Evolutionary conservation across 139 green algal species (phyloP).

Genomic region (Coccomyxa sp.): DNA sequence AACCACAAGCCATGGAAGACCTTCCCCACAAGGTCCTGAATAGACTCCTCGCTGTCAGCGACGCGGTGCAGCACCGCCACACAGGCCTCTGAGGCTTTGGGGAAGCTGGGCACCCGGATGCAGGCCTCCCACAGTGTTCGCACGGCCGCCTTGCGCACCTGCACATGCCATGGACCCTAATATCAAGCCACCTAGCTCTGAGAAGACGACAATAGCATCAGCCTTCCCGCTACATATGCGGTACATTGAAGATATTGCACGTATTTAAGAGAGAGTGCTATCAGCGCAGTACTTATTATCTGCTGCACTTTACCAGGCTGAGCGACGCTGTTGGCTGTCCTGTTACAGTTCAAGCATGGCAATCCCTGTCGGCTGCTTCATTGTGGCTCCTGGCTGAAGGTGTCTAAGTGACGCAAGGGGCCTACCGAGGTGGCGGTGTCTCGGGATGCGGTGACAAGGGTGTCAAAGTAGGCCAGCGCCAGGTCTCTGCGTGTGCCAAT

Average conservation of each 20-base stretch:
- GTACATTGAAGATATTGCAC: too few relatives aligned
- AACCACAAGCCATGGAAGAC: slow-evolving; percentile 57
- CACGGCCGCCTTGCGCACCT: slow-evolving; percentile 78
- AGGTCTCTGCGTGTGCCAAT: slow-evolving; percentile 50
- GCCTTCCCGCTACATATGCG: too few relatives aligned
- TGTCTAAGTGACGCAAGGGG: not conserved
- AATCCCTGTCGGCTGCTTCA: too few relatives aligned
- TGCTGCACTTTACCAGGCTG: too few relatives aligned
- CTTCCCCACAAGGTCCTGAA: slow-evolving; percentile 51
- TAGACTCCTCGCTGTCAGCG: slow-evolving; percentile 47
- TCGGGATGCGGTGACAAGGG: slow-evolving; percentile 41
- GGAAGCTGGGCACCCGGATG: slow-evolving; percentile 42
- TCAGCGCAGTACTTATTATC: too few relatives aligned
- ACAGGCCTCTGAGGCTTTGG: slow-evolving; percentile 43
- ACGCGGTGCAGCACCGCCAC: slow-evolving; percentile 49
- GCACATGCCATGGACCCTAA: too few relatives aligned
- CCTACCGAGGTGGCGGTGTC: slow-evolving; percentile 57
- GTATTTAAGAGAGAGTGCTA: too few relatives aligned
- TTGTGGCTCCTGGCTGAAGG: too few relatives aligned
- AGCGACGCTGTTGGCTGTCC: too few relatives aligned
- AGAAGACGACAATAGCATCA: too few relatives aligned
- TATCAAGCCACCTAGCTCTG: too few relatives aligned
- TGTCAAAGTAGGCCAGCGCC: slow-evolving; percentile 67
- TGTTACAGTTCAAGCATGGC: too few relatives aligned
- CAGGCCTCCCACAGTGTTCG: slow-evolving; percentile 80